phyloP scores from a whole-genome alignment of 345 rosid species.

The Acer campestre region DNA sequence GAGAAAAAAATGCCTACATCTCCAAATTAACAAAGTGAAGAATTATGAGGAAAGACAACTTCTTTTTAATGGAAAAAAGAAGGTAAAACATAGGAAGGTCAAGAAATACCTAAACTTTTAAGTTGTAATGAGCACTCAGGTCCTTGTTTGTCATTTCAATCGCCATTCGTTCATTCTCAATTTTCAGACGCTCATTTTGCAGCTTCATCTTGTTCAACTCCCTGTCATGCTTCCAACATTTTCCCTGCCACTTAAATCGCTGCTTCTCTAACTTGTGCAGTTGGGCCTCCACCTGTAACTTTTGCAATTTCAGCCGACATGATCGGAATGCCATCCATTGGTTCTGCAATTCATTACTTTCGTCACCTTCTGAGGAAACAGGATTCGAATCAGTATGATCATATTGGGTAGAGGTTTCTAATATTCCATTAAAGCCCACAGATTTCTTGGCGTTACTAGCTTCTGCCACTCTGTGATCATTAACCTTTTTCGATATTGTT shows the following conservation, averaged over 20 bases:
- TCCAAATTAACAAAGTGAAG: background rate
- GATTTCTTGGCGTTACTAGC: background rate
- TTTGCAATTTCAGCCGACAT: conserved; percentile 14
- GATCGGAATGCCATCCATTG: conserved; percentile 15
- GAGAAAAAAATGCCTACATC: background rate
- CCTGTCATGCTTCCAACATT: conserved; percentile 22
- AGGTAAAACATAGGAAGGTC: too few species aligned
- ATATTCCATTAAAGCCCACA: background rate
- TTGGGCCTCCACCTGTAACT: conserved; percentile 24
- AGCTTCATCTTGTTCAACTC: conserved; percentile 31
- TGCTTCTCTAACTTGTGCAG: conserved; percentile 22
- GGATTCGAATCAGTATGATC: background rate
- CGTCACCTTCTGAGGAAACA: background rate
- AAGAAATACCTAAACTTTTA: background rate
- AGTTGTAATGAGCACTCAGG: conserved; percentile 15
- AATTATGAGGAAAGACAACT: background rate
- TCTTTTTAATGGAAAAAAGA: background rate
- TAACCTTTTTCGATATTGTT: background rate
- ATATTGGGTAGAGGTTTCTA: background rate
- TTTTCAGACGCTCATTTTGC: conserved; percentile 31
- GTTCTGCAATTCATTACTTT: background rate
- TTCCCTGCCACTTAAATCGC: conserved; percentile 18
- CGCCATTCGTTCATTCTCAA: conserved; percentile 20
- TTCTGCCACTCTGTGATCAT: background rate
- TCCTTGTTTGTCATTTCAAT: conserved; percentile 21